Percentiles rank a stretch among this genome's conserved stretches.
These are phyloP conservation scores for Acanthamoeba healyi DNA, from an alignment of 208 protist genomes.

Conservation along the genomic window DNA sequence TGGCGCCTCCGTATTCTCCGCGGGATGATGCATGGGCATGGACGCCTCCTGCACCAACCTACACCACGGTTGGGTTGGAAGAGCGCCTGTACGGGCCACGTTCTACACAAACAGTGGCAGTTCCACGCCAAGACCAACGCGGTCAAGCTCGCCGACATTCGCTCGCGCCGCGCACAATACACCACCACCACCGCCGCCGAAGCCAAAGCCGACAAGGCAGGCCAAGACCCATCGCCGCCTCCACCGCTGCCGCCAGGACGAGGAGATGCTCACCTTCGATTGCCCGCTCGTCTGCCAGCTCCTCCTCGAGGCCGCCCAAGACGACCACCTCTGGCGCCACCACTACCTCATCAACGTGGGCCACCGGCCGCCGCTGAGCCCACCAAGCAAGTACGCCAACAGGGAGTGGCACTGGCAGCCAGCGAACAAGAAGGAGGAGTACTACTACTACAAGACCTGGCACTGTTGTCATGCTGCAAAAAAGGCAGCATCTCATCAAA, in stretches of 20 bases:
- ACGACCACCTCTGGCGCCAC: slow-evolving; percentile 19
- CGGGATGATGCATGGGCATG: too few species aligned
- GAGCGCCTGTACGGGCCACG: too few species aligned
- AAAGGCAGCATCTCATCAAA: too few species aligned
- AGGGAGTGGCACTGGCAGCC: neutral
- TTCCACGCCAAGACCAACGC: neutral
- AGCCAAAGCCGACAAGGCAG: neutral
- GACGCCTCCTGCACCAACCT: too few species aligned
- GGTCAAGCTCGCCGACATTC: neutral
- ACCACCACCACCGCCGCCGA: too few species aligned
- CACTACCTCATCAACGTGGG: slow-evolving; percentile 21
- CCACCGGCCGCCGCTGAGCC: neutral
- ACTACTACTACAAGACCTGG: slow-evolving; percentile 66
- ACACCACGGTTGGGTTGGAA: too few species aligned
- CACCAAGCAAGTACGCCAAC: neutral
- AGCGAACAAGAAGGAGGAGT: slow-evolving; percentile 5
- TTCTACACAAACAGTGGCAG: too few species aligned
- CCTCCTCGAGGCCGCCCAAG: neutral
- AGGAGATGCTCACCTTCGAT: neutral
- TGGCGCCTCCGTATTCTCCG: too few species aligned
- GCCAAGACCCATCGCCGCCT: neutral
- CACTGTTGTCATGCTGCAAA: neutral
- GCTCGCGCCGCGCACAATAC: too few species aligned
- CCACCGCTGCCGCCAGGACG: neutral
- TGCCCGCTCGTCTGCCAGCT: slow-evolving; percentile 20